Evolutionary conservation across 371 early-diverging fungal species (phyloP), one percentile per base, ranked within the genome.

Genomic region (Saksenaea vasiformis): DNA sequence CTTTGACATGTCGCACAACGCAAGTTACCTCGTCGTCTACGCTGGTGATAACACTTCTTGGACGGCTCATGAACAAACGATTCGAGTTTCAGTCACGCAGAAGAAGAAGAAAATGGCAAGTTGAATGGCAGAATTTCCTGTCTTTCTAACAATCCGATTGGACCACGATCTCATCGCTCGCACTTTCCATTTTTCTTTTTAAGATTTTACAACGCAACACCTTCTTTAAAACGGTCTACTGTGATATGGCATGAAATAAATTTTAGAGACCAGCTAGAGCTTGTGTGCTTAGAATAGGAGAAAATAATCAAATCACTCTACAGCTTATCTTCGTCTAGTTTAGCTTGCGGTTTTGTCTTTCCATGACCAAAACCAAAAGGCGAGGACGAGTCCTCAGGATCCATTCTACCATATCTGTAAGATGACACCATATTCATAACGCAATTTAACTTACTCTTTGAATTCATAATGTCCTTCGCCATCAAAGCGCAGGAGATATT

Each of bases 381-480:
- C 22, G 80, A 66, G 26, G 70, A 68, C 17, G 76, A 68, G 55
- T 86, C 82, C 35, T 84, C 82, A 58, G 85, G 86, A 58, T 82
- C 81, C 72, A 84, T 69, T 69, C 84, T 84, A 69, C 39, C 1
- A 56, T 56, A 17, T 31, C 26, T 56, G 56, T 57, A 17, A 36
- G 58, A n/a, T 22, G 1, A 11, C 14, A 31, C 11, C 22, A 8
- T 41, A 19, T 31, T 14, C 5, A 3, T 39, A 3, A 15, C 0
- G 28, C 35, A 7, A 44, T 2, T 28, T 54, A 5, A 70, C 83
- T 57, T 70, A 74, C 77, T 84, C 83, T 22, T 82, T 84, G 71
- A 93, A 93, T 59, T 87, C 84, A 72, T 92, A 93, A 57, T 86
- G 86, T 5, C 94, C 94, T 76, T 92, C 89, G 13, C 94, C 94